Evolutionary conservation across 306 rosid species (phyloP).

Genomic region (Vigna unguiculata): DNA sequence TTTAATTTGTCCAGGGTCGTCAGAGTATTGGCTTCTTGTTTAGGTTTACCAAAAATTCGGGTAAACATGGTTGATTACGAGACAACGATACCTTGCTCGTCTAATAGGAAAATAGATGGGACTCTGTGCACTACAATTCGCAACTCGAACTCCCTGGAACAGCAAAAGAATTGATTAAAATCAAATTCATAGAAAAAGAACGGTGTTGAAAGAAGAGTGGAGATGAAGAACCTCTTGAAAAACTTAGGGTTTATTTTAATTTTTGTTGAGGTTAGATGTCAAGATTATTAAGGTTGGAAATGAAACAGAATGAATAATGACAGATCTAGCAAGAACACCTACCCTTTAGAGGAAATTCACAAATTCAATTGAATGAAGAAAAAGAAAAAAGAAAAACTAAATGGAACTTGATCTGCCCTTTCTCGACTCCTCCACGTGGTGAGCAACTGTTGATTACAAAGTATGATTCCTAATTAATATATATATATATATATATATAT

Average conservation of each 20-base stretch:
- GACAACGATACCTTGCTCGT: slow-evolving; percentile 49
- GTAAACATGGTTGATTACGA: slow-evolving; percentile 72
- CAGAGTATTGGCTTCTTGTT: slow-evolving; percentile 73
- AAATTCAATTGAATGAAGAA: no score
- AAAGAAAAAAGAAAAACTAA: not conserved
- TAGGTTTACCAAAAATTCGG: slow-evolving; percentile 85
- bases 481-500: no score
- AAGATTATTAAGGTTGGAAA: not conserved
- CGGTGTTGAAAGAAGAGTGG: not conserved
- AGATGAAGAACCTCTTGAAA: slow-evolving; percentile 29
- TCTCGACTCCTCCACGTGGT: slow-evolving; percentile 29
- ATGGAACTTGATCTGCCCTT: not conserved
- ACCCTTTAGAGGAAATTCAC: not conserved
- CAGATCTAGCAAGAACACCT: not conserved
- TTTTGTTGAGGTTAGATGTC: not conserved
- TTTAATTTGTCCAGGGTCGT: slow-evolving; percentile 79
- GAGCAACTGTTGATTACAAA: not conserved
- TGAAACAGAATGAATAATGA: not conserved
- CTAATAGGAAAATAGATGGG: slow-evolving; percentile 13
- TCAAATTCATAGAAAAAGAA: not conserved
- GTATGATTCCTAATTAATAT: no score
- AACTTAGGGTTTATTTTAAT: slow-evolving; percentile 29
- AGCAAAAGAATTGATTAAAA: not conserved
- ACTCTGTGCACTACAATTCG: slow-evolving; percentile 19
- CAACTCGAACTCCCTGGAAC: slow-evolving; percentile 23